Base-by-base conservation (phyloP, 306 rosid genomes). In the Comarum palustre region DNA sequence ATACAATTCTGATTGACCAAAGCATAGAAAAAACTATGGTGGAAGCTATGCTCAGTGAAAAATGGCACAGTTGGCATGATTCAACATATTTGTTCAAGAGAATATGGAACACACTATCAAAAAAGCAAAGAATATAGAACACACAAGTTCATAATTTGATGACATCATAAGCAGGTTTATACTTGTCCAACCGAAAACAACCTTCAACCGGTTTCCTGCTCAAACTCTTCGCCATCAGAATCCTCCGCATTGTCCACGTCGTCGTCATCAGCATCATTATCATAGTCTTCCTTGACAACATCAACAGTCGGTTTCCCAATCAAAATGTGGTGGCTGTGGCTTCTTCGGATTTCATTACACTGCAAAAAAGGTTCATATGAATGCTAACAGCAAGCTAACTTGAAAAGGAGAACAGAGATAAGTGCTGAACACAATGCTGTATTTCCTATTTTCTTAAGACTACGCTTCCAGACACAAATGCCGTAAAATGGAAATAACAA, bases 191-290 rank as follows among this genome's bases (percentile, higher is more conserved):
- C 68, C 51, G 54, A 52, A 67, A 57, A 31, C 34, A 31, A 31
- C 2, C 34, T 82, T 93, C 86, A 93, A 72, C 90, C 85, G 31
- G 97, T 89, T 89, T 93, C 98, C 75, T 89, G 97, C 87, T 91
- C 98, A 78, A 89, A 90, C 31, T 93, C 97, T 85, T 93, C 98
- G 4, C 92, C 97, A 66, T 90, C 98, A 6, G 96, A 87, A 65
- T 90, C 97, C 71, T 91, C 98, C 63, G 84, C 97, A 73, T 90
- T 87, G 84, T 90, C 98, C 0, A 78, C 87, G 22, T 93, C 97
- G 24, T 84, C 87, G 4, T 87, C 91, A 8, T 84, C 91, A 0
- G 85, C 92, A 48, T 89, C 98, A 15, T 86, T 83, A 73, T 86
- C 92, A 8, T 82, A 84, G 63, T 93, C 94, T 77, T 91, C 98